Percentiles rank a stretch among this genome's conserved stretches.
These are phyloP conservation scores for Leishmania lainsoni DNA, from an alignment of 208 protist genomes.

Conservation along the genomic window DNA sequence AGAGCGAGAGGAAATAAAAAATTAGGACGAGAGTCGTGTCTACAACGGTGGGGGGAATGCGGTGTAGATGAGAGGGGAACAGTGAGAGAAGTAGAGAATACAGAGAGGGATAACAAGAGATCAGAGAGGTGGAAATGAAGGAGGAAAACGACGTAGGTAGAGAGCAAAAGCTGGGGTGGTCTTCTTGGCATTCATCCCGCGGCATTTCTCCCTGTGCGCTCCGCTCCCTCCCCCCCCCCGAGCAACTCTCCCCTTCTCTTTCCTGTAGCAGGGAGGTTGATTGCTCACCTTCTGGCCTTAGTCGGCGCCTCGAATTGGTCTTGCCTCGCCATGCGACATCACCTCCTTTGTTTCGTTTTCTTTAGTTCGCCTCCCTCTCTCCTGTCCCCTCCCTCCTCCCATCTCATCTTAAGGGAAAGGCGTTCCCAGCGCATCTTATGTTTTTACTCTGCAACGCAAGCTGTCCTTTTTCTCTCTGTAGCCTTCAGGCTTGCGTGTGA, in stretches of 20 bases:
- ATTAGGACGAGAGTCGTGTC: not conserved
- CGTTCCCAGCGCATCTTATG: not conserved
- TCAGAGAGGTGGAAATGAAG: not conserved
- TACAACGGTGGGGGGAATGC: not conserved
- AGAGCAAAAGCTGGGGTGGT: not conserved
- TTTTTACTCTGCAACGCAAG: not conserved
- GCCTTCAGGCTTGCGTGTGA: not conserved
- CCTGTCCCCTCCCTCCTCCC: not conserved
- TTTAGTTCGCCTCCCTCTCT: not conserved
- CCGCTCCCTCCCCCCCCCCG: not conserved
- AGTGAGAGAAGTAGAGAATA: not conserved
- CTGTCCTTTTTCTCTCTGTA: not conserved
- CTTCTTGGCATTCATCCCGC: not conserved
- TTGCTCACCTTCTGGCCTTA: not conserved
- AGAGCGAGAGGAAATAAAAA: not conserved
- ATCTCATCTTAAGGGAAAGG: not conserved
- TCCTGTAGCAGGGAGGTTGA: not conserved
- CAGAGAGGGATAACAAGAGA: conserved; percentile 12
- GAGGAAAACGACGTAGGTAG: not conserved
- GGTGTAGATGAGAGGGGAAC: not conserved
- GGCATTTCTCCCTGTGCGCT: not conserved
- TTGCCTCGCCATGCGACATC: not conserved
- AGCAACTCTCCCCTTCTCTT: not conserved
- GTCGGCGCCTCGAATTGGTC: not conserved
- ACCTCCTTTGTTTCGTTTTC: not conserved